phyloP scores from a whole-genome alignment of 1,139 yeast genomes.

The Yamadazyma buinensis region DNA sequence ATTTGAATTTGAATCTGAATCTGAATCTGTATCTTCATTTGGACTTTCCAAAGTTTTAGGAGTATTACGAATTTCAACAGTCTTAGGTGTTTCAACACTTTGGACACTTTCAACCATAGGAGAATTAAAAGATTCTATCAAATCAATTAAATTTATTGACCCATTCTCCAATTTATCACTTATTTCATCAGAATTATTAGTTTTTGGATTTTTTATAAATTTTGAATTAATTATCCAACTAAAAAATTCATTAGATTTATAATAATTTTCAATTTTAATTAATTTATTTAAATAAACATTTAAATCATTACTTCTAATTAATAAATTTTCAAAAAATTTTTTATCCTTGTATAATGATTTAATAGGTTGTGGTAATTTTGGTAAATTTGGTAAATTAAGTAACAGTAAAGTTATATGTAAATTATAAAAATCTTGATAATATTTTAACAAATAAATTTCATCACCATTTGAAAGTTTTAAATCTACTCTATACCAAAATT shows the following conservation, averaged over 20 bases:
- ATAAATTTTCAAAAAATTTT: slow-evolving; percentile 19
- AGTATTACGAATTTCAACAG: not conserved
- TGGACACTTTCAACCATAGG: slow-evolving; percentile 27
- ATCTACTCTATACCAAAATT: slow-evolving; percentile 44
- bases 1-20: slow-evolving; percentile 12
- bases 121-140: slow-evolving; percentile 14
- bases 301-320: slow-evolving; percentile 30
- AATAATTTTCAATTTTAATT: slow-evolving; percentile 14
- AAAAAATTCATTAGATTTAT: slow-evolving; percentile 15
- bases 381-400: slow-evolving; percentile 19
- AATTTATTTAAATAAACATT: slow-evolving; percentile 31
- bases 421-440: slow-evolving; percentile 43
- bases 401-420: slow-evolving; percentile 26
- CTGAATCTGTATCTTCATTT: not conserved
- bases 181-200: slow-evolving; percentile 16
- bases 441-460: slow-evolving; percentile 29
- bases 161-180: slow-evolving; percentile 20
- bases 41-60: not conserved
- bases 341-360: slow-evolving; percentile 14
- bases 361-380: slow-evolving; percentile 39
- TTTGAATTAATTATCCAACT: slow-evolving; percentile 14
- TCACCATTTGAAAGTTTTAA: slow-evolving; percentile 29
- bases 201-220: slow-evolving; percentile 8
- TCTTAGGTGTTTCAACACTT: slow-evolving; percentile 12
- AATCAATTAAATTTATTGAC: slow-evolving; percentile 21